A percentile compares a stretch with the other conserved stretches of the same genome.
Conservation (phyloP, 2,329 filamentous ascomycete species). For the Botrytis sinoallii region DNA sequence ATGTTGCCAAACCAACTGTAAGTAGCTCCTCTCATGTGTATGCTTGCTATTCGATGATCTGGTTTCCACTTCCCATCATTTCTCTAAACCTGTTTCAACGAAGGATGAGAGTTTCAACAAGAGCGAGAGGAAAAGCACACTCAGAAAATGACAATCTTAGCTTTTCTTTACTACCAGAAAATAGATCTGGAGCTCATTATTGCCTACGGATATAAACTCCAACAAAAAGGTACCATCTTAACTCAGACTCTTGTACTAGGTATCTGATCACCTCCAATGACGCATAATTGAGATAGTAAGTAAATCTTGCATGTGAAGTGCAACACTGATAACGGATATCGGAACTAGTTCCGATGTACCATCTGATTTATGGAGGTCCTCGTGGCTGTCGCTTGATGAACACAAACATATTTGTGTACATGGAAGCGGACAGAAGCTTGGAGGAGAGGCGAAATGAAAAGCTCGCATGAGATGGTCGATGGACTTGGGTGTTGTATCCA, state of each 20-base stretch:
- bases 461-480: not conserved
- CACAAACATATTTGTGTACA: not conserved
- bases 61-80: no score
- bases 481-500: not conserved
- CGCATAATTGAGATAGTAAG: no score
- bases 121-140: not conserved
- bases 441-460: not conserved
- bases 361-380: not conserved
- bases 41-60: not conserved
- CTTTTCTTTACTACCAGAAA: no score
- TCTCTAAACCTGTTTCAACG: not conserved
- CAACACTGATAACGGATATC: not conserved
- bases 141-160: not conserved
- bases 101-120: not conserved
- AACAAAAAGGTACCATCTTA: not conserved
- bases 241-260: not conserved
- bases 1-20: not conserved
- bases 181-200: not conserved
- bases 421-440: not conserved
- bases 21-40: not conserved
- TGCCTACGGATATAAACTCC: accelerated
- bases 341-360: not conserved
- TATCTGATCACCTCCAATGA: not conserved
- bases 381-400: not conserved
- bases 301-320: not conserved